Evolutionary conservation across 1,139 yeast species (phyloP).

Genomic region (Dujonia santamariae): DNA sequence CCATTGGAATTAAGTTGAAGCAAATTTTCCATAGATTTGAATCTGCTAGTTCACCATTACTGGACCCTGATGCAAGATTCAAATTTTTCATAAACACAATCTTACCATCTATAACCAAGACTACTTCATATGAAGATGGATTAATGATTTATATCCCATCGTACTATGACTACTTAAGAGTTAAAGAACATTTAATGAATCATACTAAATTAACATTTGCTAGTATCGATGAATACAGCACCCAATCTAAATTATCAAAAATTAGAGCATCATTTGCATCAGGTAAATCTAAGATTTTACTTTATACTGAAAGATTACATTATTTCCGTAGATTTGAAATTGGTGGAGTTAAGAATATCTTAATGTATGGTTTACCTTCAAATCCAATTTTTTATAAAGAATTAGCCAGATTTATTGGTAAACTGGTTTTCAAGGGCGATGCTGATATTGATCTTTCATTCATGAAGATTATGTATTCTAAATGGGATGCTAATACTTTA

Average conservation of each 20-base stretch:
- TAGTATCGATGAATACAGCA: conserved; percentile 78
- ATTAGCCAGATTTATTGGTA: conserved; percentile 53
- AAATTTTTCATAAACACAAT: conserved; percentile 72
- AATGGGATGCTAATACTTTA: conserved; percentile 75
- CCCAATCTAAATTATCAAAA: conserved; percentile 65
- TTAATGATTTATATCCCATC: conserved; percentile 79
- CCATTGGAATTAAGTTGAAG: conserved; percentile 55
- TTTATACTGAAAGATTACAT: conserved; percentile 92
- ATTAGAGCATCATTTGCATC: conserved; percentile 64
- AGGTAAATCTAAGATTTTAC: conserved; percentile 66
- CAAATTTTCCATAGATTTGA: conserved; percentile 76
- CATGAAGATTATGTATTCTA: conserved; percentile 67
- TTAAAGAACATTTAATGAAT: conserved; percentile 67
- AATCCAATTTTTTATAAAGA: conserved; percentile 85
- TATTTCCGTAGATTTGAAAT: conserved; percentile 84
- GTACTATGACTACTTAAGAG: conserved; percentile 79
- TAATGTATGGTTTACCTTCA: conserved; percentile 81
- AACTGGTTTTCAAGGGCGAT: conserved; percentile 40
- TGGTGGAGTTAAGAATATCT: conserved; percentile 78
- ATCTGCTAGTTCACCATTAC: conserved; percentile 46
- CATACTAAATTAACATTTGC: conserved; percentile 62
- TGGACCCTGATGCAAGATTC: conserved; percentile 79
- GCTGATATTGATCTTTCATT: conserved; percentile 64
- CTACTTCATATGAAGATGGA: conserved; percentile 65
- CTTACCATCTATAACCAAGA: conserved; percentile 64